Evolutionary conservation across 352 stramenopile species (phyloP), one percentile per base, ranked within the genome.

Genomic region (Pythium chondricola): DNA sequence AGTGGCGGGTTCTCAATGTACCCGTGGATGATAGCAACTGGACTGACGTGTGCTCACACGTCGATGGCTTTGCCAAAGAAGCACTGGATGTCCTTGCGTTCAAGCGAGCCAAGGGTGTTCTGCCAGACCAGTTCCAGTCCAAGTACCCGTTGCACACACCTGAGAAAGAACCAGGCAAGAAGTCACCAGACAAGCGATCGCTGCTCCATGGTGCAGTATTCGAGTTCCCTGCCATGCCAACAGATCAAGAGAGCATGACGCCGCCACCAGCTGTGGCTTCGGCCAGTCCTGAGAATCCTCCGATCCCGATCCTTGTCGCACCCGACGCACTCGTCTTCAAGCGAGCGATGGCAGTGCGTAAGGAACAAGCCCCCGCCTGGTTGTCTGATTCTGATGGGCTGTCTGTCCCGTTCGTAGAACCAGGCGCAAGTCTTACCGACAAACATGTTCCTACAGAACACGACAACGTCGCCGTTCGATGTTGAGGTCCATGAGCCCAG

Each of bases 1-100:
- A 94, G 35, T 95, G 85, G 85, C 65, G 85, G 43, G 78, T 89
- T 8, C 62, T 93, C 33, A 93, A 90, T 49, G 46, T 93, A 11
- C 63, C 66, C 4, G 45, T 90, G 2, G 62, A 71, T 6, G 44
- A 41, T 2, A 62, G 67, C 36, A 64, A 58, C 40, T 86, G 72
- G 72, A 39, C 33, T 0, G 69, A 85, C 14, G 58, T 78, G n/a
- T 64, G 67, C 0, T 69, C 74, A 9, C 78, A 93, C 24, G 49
- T 89, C 1, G 79, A 93, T 47, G 54, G 36, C 10, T 93, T 93
- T 35, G 45, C 64, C 14, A 83, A 86, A 46, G 82, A 93, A 36
- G 74, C 77, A 2, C 41, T 63, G 17, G 75, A 93, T 30, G 65
- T 90, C 16, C 52, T 85, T 9, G 70, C 57, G 26, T 89, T 85